Evolutionary conservation across 176 grass and related monocot genomes (phyloP), one percentile per base, ranked within the genome.

Genomic region (Triticum monococcum): DNA sequence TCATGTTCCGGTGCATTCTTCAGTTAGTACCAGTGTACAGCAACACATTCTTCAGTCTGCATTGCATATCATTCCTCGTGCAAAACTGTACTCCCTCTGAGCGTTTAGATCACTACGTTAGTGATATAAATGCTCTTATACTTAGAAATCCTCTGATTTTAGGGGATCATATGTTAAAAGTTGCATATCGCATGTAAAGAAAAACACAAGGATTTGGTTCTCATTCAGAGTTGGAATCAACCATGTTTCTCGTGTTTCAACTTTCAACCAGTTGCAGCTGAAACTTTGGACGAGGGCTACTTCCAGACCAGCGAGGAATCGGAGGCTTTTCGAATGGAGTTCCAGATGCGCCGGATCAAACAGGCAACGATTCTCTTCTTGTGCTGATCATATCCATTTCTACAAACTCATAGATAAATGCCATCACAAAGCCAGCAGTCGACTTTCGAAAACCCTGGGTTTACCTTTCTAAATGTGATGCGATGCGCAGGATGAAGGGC

Each of bases 271-370:
- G 77, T 71, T 43, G 1, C 38, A 77, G 77, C 61, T 81, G 81
- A 88, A 14, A 77, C 20, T 85, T 54, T 99, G 32, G 80, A 91
- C 20, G 90, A 86, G 68, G 91, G 85, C 7, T 89, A 96, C 85
- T 96, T 96, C 68, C 77, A 96, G 41, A 79, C 90, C 76, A 92
- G 70, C 38, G 92, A 95, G 67, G 91, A 96, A 79, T 96, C 94
- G 2, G 90, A 88, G 86, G 82, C 92, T 76, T 94, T 94, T 46
- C 84, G 82, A 78, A 84, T 87, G 83, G 97, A 98, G 4, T 94
- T 93, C 70, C 94, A 98, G 80, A 98, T 98, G 90, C 88, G 85
- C 40, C 85, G 82, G 74, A 91, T 88, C 36, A 92, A 94, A 87
- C 97, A 98, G 90, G 93, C 83, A 92, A 92, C 26, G 72, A 83